Evolutionary conservation across 2,329 filamentous ascomycete genomes (phyloP).

Genomic region (Venturia nashicola): DNA sequence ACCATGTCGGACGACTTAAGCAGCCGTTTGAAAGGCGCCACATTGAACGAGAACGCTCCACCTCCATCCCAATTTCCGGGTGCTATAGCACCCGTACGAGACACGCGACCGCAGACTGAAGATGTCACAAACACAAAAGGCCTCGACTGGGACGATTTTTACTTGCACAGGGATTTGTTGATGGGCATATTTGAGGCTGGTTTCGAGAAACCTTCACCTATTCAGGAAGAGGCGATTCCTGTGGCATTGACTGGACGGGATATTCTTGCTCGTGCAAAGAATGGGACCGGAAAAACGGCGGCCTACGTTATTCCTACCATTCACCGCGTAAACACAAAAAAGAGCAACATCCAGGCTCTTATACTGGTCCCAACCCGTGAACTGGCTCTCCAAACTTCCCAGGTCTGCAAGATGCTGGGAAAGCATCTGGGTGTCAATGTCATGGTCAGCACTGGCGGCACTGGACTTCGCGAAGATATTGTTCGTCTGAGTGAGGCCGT

Average conservation of each 20-base stretch:
- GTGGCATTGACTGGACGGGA: constrained; percentile 92
- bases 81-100: constrained; percentile 60
- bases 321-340: constrained; percentile 92
- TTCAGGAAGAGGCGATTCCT: constrained; percentile 98
- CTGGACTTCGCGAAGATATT: constrained; percentile 90
- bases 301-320: constrained; percentile 94
- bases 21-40: constrained; percentile 44
- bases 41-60: constrained; percentile 29
- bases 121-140: constrained; percentile 98
- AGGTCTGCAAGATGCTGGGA: constrained; percentile 96
- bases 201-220: constrained; percentile 96
- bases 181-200: constrained; percentile 99
- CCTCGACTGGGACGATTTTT: constrained; percentile 94
- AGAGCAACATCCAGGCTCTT: constrained; percentile 89
- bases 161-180: constrained; percentile 84
- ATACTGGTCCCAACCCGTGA: constrained; percentile 96
- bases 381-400: constrained; percentile 93
- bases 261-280: constrained; percentile 92
- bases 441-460: constrained; percentile 98
- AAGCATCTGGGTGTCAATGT: constrained; percentile 97
- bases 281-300: constrained; percentile 95
- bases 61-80: constrained; percentile 34
- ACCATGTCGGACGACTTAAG: constrained; percentile 39
- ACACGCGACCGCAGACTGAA: constrained; percentile 74
- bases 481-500: constrained; percentile 87